phyloP scores from a whole-genome alignment of 129 eudicot species.

The Tagetes patula region DNA sequence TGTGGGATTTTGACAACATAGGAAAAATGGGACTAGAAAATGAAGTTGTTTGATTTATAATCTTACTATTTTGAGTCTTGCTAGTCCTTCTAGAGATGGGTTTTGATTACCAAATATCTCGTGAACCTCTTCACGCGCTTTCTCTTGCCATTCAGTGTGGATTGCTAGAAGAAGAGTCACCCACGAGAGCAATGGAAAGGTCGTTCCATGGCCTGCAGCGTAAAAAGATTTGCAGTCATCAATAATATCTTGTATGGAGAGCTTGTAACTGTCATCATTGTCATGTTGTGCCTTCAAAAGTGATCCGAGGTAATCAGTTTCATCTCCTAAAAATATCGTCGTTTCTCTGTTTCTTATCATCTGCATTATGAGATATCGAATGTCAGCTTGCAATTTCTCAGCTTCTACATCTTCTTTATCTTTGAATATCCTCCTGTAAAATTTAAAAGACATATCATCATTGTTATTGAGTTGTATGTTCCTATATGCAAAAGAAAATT shows the following conservation, averaged over 20 bases:
- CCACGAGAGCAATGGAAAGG: conserved; percentile 55
- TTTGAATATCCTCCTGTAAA: conserved; percentile 22
- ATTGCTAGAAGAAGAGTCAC: conserved; percentile 50
- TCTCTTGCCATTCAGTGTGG: conserved; percentile 73
- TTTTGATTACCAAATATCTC: conserved; percentile 38
- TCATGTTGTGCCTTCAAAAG: conserved; percentile 46
- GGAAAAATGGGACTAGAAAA: not conserved
- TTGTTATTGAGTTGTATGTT: not conserved
- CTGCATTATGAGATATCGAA: conserved; percentile 17
- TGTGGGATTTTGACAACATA: too few relatives aligned
- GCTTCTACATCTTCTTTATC: conserved; percentile 28
- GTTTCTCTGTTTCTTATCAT: conserved; percentile 30
- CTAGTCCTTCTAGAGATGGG: conserved; percentile 57
- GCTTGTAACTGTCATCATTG: conserved; percentile 38
- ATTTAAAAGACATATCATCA: not conserved
- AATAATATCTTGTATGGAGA: conserved; percentile 53
- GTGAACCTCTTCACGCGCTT: conserved; percentile 51
- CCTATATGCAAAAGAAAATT: not conserved
- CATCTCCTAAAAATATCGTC: not conserved
- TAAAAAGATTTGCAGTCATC: conserved; percentile 65
- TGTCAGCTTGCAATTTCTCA: conserved; percentile 4
- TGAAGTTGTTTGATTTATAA: not conserved
- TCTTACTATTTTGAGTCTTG: conserved; percentile 62
- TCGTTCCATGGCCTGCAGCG: conserved; percentile 62
- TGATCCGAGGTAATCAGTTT: conserved; percentile 57